Evolutionary conservation across 306 rosid species (phyloP).

Genomic region (Dryas drummondii): DNA sequence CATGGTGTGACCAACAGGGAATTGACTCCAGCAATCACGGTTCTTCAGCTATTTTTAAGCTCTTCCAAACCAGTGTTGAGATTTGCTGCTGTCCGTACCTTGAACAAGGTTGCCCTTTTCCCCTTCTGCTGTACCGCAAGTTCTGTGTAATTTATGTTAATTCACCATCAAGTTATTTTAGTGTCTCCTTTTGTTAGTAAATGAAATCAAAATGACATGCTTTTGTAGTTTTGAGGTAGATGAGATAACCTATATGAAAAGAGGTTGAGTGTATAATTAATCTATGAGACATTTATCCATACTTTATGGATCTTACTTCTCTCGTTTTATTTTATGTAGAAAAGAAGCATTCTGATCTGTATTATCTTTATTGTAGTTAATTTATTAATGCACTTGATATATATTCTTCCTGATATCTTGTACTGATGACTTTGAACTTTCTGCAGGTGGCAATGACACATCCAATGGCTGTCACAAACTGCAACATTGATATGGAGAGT

Average conservation of each 20-base stretch:
- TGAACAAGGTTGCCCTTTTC: constrained; percentile 67
- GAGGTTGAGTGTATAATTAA: background rate
- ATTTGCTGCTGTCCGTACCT: constrained; percentile 99
- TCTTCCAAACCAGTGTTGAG: constrained; percentile 97
- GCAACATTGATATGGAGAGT: constrained; percentile 99
- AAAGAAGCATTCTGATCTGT: background rate
- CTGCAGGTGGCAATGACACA: constrained; percentile 98
- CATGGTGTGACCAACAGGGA: constrained; percentile 86
- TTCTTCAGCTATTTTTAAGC: constrained; percentile 96
- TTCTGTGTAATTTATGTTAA: constrained; percentile 12
- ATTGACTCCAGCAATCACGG: constrained; percentile 93
- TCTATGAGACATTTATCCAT: background rate
- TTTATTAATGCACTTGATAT: background rate
- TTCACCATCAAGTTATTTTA: too few relatives aligned
- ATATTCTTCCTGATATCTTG: background rate
- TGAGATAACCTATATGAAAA: background rate
- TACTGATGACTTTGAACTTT: constrained; percentile 24
- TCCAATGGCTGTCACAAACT: constrained; percentile 99
- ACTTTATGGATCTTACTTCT: background rate
- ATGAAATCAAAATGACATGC: background rate
- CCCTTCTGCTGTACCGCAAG: background rate
- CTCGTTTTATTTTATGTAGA: background rate
- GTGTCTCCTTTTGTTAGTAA: background rate
- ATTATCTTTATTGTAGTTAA: background rate
- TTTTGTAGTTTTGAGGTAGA: background rate